Base-by-base conservation (phyloP, 2,329 filamentous ascomycete genomes). In the Epichloe elymi region DNA sequence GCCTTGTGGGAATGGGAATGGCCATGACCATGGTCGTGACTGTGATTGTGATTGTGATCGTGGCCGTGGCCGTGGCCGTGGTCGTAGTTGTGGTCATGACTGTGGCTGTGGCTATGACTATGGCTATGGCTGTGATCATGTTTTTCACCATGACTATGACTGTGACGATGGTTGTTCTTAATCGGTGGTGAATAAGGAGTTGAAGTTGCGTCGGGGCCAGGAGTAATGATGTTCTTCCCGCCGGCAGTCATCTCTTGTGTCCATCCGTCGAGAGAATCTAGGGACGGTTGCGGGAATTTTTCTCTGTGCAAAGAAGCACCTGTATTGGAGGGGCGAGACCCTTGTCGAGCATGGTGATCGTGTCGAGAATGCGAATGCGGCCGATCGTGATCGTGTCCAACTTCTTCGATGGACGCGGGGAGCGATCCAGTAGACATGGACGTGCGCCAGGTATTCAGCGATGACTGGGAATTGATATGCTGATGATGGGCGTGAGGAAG, bases 401-500 rank as follows among this genome's bases (percentile, higher is more conserved):
- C 58, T 53, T 65, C 61, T 12, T 68, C 65, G 37, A 60, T 54
- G 46, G 64, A 62, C 41, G 63, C 56, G 33, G 61, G 56, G 10
- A 65, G 58, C 44, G 59, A 64, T 20, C 61, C 62, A 43, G 60
- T 64, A 35, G 67, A 65, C 56, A 65, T 63, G 44, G 63, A 65
- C 38, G 64, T 59, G 49, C 60, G 61, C 58, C 66, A 65, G 42
- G 69, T 66, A 48, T 70, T 68, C 48, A 75, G 67, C 14, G 66
- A 64, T 46, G 66, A 56, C 55, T 65, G 67, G 8, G 68, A 62
- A 56, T 73, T 67, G 44, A 67, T 62, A 53, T 68, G 63, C 46
- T 69, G 69, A 50, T 71, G 66, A 56, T 75, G 70, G 52, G 69
- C 70, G 56, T 73, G 73, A 49, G 73, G 70, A 44, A 76, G 62